Evolutionary conservation across 495 filamentous ascomycete genomes (phyloP).

Genomic region (Hyaloscypha bicolor): DNA sequence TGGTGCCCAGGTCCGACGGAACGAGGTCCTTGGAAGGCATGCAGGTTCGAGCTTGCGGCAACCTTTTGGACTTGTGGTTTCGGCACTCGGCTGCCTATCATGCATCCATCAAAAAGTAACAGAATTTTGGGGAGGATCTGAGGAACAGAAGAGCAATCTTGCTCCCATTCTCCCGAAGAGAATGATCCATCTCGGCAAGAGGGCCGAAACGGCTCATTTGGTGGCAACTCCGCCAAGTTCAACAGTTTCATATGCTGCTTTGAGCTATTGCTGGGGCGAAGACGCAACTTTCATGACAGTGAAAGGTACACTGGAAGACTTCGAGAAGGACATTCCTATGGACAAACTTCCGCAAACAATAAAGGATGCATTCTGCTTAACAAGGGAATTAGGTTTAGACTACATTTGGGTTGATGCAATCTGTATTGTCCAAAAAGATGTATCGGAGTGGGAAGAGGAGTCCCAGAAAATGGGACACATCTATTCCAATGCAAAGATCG

Average conservation of each 20-base stretch:
- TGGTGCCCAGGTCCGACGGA: not conserved
- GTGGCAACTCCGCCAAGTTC: not conserved
- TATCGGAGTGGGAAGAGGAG: conserved; percentile 18
- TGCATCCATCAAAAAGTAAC: not conserved
- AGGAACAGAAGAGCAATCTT: not conserved
- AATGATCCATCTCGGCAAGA: conserved; percentile 2
- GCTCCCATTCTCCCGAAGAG: conserved; percentile 8
- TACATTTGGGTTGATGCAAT: conserved; percentile 28
- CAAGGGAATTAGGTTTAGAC: conserved; percentile 8
- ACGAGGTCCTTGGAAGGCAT: not conserved
- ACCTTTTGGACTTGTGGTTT: no score
- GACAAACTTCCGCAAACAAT: conserved; percentile 18
- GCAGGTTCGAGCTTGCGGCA: no score
- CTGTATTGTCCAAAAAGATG: conserved; percentile 25
- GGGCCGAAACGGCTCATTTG: not conserved
- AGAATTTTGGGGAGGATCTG: not conserved
- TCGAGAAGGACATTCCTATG: conserved; percentile 15
- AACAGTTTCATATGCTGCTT: conserved; percentile 15
- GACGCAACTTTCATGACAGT: conserved; percentile 8
- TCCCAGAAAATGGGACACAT: conserved; percentile 27
- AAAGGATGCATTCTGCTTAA: conserved; percentile 21
- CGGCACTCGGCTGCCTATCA: no score
- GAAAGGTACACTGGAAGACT: not conserved
- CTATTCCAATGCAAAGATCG: conserved; percentile 24
- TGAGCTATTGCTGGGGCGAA: conserved; percentile 33